phyloP scores from a whole-genome alignment of 1,139 yeast genomes.

The Yamadazyma trypodendri region DNA sequence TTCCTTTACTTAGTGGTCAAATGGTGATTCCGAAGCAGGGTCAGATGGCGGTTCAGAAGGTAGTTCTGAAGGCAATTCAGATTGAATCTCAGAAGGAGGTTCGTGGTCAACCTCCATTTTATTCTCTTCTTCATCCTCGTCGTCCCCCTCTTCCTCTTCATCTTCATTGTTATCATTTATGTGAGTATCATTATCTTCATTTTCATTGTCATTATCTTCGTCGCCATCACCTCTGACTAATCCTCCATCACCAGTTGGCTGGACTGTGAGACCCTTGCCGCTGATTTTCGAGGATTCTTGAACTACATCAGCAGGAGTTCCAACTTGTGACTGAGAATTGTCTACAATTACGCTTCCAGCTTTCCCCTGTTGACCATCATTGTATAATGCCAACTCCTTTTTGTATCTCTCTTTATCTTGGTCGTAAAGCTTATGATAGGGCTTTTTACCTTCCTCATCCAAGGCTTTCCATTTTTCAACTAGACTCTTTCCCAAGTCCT shows the following conservation, averaged over 20 bases:
- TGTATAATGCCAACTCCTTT: conserved; percentile 67
- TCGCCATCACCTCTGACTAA: conserved; percentile 8
- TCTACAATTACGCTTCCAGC: conserved; percentile 2
- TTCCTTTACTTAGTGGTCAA: conserved; percentile 3
- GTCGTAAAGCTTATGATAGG: conserved; percentile 74
- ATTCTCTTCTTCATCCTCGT: conserved; percentile 3
- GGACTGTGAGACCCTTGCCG: neutral
- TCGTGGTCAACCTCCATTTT: conserved; percentile 4
- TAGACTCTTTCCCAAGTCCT: conserved; percentile 56
- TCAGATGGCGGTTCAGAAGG: conserved; percentile 7
- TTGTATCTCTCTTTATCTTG: conserved; percentile 77
- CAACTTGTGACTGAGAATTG: neutral
- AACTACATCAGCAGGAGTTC: too few species aligned
- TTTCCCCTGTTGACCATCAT: conserved; percentile 31
- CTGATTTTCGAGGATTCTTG: neutral
- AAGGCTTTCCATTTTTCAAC: conserved; percentile 86
- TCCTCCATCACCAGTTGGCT: conserved; percentile 16
- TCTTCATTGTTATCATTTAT: conserved; percentile 16
- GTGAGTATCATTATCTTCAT: conserved; percentile 8
- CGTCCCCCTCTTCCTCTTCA: conserved; percentile 2
- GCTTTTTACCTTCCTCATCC: conserved; percentile 67
- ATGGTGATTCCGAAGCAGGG: conserved; percentile 7
- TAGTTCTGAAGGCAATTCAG: conserved; percentile 8
- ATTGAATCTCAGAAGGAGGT: conserved; percentile 7
- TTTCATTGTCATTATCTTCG: conserved; percentile 10